phyloP scores from a whole-genome alignment of 1,139 yeast genomes.

The Debaryomyces coudertii region DNA sequence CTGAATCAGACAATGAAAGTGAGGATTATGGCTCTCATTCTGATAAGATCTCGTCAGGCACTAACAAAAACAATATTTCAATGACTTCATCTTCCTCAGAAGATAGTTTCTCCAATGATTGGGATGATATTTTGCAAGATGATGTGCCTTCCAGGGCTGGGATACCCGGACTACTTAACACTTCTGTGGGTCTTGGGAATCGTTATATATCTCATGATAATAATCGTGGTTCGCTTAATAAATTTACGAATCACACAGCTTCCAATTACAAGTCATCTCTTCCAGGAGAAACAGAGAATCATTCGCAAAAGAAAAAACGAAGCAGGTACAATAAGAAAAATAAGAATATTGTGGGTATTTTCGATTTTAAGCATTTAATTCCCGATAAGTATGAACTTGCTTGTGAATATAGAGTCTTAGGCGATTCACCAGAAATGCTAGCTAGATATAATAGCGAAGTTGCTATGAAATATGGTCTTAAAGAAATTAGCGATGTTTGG shows the following conservation, averaged over 20 bases:
- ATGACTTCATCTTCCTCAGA: slow-evolving; percentile 34
- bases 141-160: slow-evolving; percentile 48
- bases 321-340: slow-evolving; percentile 25
- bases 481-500: slow-evolving; percentile 80
- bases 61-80: slow-evolving; percentile 13
- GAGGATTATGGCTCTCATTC: slow-evolving; percentile 15
- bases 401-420: slow-evolving; percentile 69
- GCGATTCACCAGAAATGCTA: slow-evolving; percentile 64
- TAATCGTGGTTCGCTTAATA: slow-evolving; percentile 26
- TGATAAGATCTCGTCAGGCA: slow-evolving; percentile 1
- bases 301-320: slow-evolving; percentile 19
- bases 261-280: slow-evolving; percentile 35
- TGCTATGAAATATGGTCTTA: slow-evolving; percentile 64
- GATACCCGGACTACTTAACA: slow-evolving; percentile 48
- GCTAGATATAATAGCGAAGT: slow-evolving; percentile 74
- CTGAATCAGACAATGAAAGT: slow-evolving; percentile 20
- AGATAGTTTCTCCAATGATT: slow-evolving; percentile 54
- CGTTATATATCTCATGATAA: slow-evolving; percentile 25
- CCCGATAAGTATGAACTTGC: slow-evolving; percentile 84
- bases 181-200: slow-evolving; percentile 45
- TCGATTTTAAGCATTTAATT: slow-evolving; percentile 69
- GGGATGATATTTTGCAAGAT: slow-evolving; percentile 51
- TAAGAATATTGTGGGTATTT: slow-evolving; percentile 60
- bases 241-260: slow-evolving; percentile 29
- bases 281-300: slow-evolving; percentile 20